These are phyloP conservation scores for Aspergillus mulundensis DNA, from an alignment of 495 filamentous ascomycete species.

Conservation along the genomic window DNA sequence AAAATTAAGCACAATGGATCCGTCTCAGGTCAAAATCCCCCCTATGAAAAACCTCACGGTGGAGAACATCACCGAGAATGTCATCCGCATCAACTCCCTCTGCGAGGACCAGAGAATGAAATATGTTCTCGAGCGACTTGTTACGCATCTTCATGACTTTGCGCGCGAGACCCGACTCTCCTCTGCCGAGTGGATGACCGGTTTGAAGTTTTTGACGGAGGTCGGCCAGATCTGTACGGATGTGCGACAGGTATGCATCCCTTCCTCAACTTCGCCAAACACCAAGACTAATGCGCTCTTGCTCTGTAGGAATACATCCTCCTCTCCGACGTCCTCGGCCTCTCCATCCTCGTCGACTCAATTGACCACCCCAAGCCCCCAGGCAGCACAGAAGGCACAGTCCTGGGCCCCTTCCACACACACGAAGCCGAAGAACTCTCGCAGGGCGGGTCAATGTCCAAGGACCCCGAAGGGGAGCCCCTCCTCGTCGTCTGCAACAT, in stretches of 20 bases:
- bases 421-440: constrained; percentile 70
- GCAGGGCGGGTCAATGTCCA: constrained; percentile 65
- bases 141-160: constrained; percentile 80
- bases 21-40: constrained; percentile 48
- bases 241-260: constrained; percentile 57
- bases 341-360: constrained; percentile 83
- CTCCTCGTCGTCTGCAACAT: constrained; percentile 76
- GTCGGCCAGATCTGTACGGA: constrained; percentile 71
- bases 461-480: constrained; percentile 54
- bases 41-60: constrained; percentile 70
- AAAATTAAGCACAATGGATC: constrained; percentile 41
- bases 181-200: constrained; percentile 75
- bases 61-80: constrained; percentile 81
- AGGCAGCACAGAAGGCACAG: constrained; percentile 75
- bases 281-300: neutral
- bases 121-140: constrained; percentile 69
- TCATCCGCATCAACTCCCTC: constrained; percentile 69
- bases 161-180: constrained; percentile 76
- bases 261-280: neutral
- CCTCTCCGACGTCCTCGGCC: constrained; percentile 84
- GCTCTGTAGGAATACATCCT: constrained; percentile 78
- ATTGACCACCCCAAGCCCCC: constrained; percentile 89
- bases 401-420: constrained; percentile 91
- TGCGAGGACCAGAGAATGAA: constrained; percentile 60
- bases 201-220: constrained; percentile 63